Base-by-base conservation (phyloP, 345 rosid species). In the rapeseed (Brassica napus) region DNA sequence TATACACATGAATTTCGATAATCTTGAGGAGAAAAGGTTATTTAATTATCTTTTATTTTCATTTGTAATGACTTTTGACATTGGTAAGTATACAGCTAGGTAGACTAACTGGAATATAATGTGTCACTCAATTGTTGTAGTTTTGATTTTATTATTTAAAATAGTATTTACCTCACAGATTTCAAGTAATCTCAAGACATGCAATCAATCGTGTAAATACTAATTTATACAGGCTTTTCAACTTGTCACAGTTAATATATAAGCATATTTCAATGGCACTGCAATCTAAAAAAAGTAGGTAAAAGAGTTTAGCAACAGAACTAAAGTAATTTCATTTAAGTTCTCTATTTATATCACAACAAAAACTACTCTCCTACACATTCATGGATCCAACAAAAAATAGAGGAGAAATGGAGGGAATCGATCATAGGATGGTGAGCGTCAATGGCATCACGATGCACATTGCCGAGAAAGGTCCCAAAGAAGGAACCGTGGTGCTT, bases 381-480 rank as follows among this genome's bases (percentile, higher is more conserved):
- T 18, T 63, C 30, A 62, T 23, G 23, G 26, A 12, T 30, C 6
- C 55, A 55, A 32, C 34, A 5, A 14, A 9, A 44, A 6, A 58
- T 14, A 47, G 0, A 59, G 37, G 8, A 44, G 35, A 65, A 58
- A 88, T 91, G 90, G 89, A 88, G 60, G 89, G 69, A 2, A 85
- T 86, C 54, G 74, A 64, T n/a, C 97, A 92, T 71, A 85, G 82
- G 65, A 82, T 65, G 72, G 82, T 86, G 86, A 79, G 31, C 14
- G 83, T 86, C 57, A 92, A 92, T 65, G 93, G 93, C 82, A 92
- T 94, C 66, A 81, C 77, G 44, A 86, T 94, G 88, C 94, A 92
- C 81, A 74, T 89, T 4, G 97, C 97, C 0, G 97, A 90, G 71
- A 89, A 86, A 76, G 94, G 97, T 12, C 77, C 81, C 39, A 75